Evolutionary conservation across 257 asterid genomes (phyloP), one percentile per base, ranked within the genome.

Genomic region (Solanum gracilifrons): DNA sequence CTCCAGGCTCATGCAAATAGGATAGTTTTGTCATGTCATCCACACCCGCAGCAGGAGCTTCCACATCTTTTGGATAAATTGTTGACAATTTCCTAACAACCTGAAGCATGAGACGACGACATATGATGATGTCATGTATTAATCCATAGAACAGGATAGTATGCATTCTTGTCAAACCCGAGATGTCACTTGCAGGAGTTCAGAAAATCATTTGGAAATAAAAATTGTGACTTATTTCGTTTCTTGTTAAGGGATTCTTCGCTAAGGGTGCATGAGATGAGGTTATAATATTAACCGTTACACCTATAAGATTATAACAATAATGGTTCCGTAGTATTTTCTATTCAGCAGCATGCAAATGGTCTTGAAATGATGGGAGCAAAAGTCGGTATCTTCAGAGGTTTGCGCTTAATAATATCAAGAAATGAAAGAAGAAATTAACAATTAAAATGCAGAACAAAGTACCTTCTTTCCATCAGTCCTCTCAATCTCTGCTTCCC

Each of bases 21-120:
- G 98, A 93, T 74, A 97, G 92, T 92, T 95, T 97, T 88, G 99
- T 97, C 99, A 97, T 95, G 95, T 97, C 99, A 92, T 97, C 98
- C 90, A 97, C 98, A 88, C 99, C 99, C 75, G 95, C 99, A 83
- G 98, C 93, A 87, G 98, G 97, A 87, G 98, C 98, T 93, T 97
- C 99, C 89, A 90, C 90, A 86, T 97, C 99, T 92, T 95, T 95
- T 27, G 99, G 99, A 91, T 94, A 93, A 87, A 97, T 84, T 88
- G 92, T 92, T 13, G 98, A 93, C 88, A 97, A 92, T 94, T 95
- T 94, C 87, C 91, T 87, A 90, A 89, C 92, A 88, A 93, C 93
- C 99, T 97, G 95, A 86, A 90, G 69, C 69, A 82, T 20, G 85
- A 82, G 85, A 46, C 43, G 85, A 48, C 29, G 5, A 82, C 43